Percentiles rank a stretch among this genome's conserved stretches.
These are phyloP conservation scores for Purpureocillium lavendulum DNA, from an alignment of 2,329 filamentous ascomycete species.

Conservation along the genomic window DNA sequence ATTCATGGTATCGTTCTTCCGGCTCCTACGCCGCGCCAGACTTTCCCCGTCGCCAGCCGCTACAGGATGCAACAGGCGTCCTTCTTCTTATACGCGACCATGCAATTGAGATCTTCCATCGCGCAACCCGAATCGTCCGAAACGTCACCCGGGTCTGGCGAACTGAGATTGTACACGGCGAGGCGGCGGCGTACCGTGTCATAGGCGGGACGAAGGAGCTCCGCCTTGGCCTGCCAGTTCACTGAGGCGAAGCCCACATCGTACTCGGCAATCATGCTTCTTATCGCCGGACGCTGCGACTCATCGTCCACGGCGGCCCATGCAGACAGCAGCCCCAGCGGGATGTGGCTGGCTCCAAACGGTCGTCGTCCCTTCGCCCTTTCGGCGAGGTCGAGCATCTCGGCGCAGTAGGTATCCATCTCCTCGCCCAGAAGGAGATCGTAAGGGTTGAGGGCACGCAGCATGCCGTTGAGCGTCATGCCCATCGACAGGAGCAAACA, in stretches of 20 bases:
- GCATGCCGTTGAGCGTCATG: constrained; percentile 14
- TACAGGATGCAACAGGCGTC: background rate
- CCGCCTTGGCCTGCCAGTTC: background rate
- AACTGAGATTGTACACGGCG: too few relatives aligned
- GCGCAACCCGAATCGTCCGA: background rate
- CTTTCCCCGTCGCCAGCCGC: background rate
- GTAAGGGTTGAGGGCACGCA: constrained; percentile 11
- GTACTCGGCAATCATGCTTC: constrained; percentile 10
- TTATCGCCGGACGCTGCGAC: constrained; percentile 3
- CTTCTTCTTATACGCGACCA: background rate
- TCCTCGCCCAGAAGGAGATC: constrained; percentile 10
- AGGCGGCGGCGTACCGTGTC: background rate
- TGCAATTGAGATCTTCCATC: background rate
- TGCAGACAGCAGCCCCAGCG: constrained; percentile 14
- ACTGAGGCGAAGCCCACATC: constrained; percentile 8
- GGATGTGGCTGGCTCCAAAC: constrained; percentile 17
- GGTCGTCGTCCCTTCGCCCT: constrained; percentile 13
- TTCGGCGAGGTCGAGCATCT: constrained; percentile 14
- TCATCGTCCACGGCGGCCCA: constrained; percentile 20
- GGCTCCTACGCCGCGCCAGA: too few relatives aligned
- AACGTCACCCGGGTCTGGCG: background rate
- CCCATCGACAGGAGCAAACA: constrained; percentile 11
- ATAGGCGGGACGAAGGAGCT: background rate
- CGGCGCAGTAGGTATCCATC: constrained; percentile 9
- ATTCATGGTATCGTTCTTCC: too few relatives aligned